phyloP scores from a whole-genome alignment of 2,329 filamentous ascomycete species.

The Ceratocystis harringtonii region DNA sequence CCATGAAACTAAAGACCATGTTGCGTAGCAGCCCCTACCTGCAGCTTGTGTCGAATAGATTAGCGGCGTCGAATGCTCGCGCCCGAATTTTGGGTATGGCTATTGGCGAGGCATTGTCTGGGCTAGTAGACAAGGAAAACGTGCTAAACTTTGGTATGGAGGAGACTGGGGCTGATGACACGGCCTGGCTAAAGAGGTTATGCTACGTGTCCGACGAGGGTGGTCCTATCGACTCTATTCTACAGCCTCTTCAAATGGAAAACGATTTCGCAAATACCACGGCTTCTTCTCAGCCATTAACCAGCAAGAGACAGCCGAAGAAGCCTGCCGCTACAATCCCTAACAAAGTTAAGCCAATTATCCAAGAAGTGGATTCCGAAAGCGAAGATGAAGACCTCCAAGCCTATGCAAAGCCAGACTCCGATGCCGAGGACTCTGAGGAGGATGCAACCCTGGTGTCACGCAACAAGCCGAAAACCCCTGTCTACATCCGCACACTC shows the following conservation, averaged over 20 bases:
- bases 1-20: conserved; percentile 51
- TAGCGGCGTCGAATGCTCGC: conserved; percentile 58
- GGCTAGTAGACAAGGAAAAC: conserved; percentile 52
- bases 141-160: conserved; percentile 73
- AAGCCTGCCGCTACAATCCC: conserved; percentile 22
- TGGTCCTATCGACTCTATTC: conserved; percentile 42
- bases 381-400: conserved; percentile 53
- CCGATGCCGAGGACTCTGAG: conserved; percentile 79
- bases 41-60: conserved; percentile 66
- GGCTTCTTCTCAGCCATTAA: conserved; percentile 15
- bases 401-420: conserved; percentile 72
- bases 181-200: conserved; percentile 57
- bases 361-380: conserved; percentile 50
- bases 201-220: conserved; percentile 45
- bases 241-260: conserved; percentile 18
- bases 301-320: conserved; percentile 20
- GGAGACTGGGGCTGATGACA: conserved; percentile 59
- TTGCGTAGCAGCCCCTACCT: conserved; percentile 61
- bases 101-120: conserved; percentile 58
- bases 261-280: conserved; percentile 16
- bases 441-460: conserved; percentile 81
- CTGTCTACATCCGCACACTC: conserved; percentile 82
- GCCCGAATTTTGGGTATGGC: conserved; percentile 78
- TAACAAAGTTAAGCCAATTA: conserved; percentile 33
- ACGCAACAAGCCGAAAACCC: conserved; percentile 65